Evolutionary conservation across 768 basidiomycete genomes (phyloP).

Genomic region (Pisolithus albus): DNA sequence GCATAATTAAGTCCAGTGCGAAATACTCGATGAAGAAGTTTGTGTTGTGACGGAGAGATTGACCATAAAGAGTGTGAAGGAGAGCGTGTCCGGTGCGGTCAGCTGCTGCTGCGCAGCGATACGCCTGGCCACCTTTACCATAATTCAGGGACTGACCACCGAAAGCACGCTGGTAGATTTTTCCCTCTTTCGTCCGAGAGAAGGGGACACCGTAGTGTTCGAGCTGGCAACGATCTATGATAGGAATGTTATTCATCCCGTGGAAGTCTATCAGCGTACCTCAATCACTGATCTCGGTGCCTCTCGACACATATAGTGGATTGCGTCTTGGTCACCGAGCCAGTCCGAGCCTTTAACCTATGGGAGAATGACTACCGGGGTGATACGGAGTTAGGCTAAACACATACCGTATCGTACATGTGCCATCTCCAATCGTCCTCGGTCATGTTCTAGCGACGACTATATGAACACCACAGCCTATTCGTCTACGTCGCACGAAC

Average conservation of each 20-base stretch:
- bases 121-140: constrained; percentile 98
- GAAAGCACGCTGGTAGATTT: constrained; percentile 99
- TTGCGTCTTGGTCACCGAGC: constrained; percentile 99
- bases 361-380: constrained; percentile 3
- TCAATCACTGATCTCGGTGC: constrained; percentile 92
- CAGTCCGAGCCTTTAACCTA: constrained; percentile 99
- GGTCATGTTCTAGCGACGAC: constrained; percentile 76
- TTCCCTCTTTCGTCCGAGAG: constrained; percentile 96
- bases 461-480: constrained; percentile 3
- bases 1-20: constrained; percentile 98
- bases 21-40: constrained; percentile 99
- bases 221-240: constrained; percentile 46
- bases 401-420: constrained; percentile 88
- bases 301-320: constrained; percentile 99
- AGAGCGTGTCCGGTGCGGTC: constrained; percentile 98
- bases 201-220: constrained; percentile 99
- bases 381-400: background rate
- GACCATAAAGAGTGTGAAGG: constrained; percentile 97
- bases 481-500: constrained; percentile 21
- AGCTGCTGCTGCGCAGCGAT: constrained; percentile 97
- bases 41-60: constrained; percentile 97
- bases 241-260: background rate
- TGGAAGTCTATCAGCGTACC: constrained; percentile 34
- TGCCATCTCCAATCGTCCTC: constrained; percentile 99
- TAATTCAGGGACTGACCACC: constrained; percentile 96